Conservation (phyloP, 192 early-diverging fungal genomes). For the Linnemannia hyalina region DNA sequence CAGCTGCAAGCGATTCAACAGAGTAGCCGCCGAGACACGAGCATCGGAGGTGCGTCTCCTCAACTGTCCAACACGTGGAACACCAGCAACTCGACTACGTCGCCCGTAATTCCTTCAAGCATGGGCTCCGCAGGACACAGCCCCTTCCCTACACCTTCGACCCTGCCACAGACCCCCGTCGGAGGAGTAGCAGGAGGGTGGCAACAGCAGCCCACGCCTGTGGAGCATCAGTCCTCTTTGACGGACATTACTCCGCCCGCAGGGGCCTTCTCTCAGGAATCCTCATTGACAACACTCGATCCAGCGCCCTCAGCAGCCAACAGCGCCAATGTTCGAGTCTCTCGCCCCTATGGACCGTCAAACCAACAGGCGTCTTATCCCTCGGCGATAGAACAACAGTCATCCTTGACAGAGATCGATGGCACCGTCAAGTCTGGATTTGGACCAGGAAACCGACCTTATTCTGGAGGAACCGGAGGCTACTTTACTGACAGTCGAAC, state of each 20-base stretch:
- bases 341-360: slow-evolving; percentile 26
- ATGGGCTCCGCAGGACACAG: slow-evolving; percentile 15
- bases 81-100: neutral
- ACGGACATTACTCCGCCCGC: slow-evolving; percentile 24
- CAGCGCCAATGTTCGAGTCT: slow-evolving; percentile 12
- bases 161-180: neutral
- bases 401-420: slow-evolving; percentile 47
- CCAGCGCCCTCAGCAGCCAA: slow-evolving; percentile 4
- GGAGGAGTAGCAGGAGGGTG: neutral
- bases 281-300: slow-evolving; percentile 32
- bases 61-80: slow-evolving; percentile 23
- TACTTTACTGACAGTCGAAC: neutral
- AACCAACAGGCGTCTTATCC: neutral
- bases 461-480: neutral
- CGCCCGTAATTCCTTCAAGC: neutral
- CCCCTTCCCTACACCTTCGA: neutral
- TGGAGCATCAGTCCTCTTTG: slow-evolving; percentile 43
- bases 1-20: slow-evolving; percentile 37
- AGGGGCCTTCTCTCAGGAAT: slow-evolving; percentile 8
- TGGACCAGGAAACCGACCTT: neutral
- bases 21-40: slow-evolving; percentile 21
- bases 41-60: slow-evolving; percentile 15
- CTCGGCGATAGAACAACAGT: slow-evolving; percentile 44
- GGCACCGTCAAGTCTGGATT: neutral
- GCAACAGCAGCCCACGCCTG: slow-evolving; percentile 32